Base-by-base conservation (phyloP, 164 flowering plant genomes). In the Malania oleifera region DNA sequence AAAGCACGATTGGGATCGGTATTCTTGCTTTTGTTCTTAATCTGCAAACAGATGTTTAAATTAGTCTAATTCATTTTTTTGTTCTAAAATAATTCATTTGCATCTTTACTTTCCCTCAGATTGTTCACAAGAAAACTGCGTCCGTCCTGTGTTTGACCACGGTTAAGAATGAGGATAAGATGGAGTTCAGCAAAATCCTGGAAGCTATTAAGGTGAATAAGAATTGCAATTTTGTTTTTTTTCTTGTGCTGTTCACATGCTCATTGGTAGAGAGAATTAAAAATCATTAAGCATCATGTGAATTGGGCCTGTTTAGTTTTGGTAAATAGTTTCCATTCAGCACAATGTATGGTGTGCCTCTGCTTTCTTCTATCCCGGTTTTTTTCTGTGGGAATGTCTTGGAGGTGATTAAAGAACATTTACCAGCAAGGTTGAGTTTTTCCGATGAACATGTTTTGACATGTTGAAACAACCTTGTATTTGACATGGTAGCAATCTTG, bases 81-180 rank as follows among this genome's bases (percentile, higher is more conserved):
- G 3, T 5, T 12, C 7, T 34, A 12, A 34, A 17, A 3, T 37
- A 26, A 12, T 63, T 11, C 22, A 22, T 2, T n/a, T 53, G 52
- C 44, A 47, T 29, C 2, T 20, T 10, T 1, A 19, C 26, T 56
- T 19, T 39, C 34, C 12, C 10, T 27, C 76, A 86, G 96, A 72
- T 89, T 70, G 88, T 89, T 38, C 97, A 89, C 72, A 75, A 89
- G 73, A 87, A 87, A 54, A 89, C 86, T 18, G 96, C 95, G n/a
- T 54, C 88, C 3, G 89, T 57, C 27, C 56, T 89, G 66, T 89
- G 95, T 47, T 55, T 89, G 63, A 87, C 97, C 37, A 67, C 89
- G 0, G 95, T 89, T 0, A 89, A 87, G 77, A 89, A 87, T 53
- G 90, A 87, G 44, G 97, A 89, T 61, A 89, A 87, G 65, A 6